Evolutionary conservation across 208 protist species (phyloP).

Genomic region (Acanthamoeba polyphaga): DNA sequence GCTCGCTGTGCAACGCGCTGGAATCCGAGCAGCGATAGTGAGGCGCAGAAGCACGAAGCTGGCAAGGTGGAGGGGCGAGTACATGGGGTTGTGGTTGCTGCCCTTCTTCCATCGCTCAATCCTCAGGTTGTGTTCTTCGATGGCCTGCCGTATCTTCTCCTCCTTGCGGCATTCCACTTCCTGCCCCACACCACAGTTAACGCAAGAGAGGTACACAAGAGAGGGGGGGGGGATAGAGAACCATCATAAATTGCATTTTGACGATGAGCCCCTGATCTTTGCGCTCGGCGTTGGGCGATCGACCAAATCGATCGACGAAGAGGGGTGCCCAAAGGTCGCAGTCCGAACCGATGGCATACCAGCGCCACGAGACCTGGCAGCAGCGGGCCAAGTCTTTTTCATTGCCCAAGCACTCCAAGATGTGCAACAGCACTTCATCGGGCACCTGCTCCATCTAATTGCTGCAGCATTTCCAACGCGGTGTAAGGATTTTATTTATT

Average conservation of each 20-base stretch:
- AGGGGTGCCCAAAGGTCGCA: background rate
- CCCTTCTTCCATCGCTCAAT: too few species aligned
- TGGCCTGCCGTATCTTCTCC: too few species aligned
- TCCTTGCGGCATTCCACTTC: too few species aligned
- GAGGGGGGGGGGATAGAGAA: too few species aligned
- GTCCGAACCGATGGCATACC: background rate
- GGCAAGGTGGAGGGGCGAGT: too few species aligned
- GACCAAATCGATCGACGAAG: background rate
- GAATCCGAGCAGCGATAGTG: background rate
- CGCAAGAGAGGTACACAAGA: too few species aligned
- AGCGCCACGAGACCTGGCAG: background rate
- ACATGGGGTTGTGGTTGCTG: too few species aligned
- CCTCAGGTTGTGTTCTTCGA: too few species aligned
- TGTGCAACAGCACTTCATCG: background rate
- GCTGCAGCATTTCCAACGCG: too few species aligned
- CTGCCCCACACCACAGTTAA: too few species aligned
- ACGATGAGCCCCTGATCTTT: too few species aligned
- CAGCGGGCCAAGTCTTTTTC: background rate
- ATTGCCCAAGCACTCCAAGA: background rate
- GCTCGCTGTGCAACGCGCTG: background rate
- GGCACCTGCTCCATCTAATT: background rate
- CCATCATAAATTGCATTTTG: background rate
- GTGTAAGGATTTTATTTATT: too few species aligned
- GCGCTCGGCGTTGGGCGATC: background rate
- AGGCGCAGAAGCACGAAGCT: background rate